Evolutionary conservation across 2,329 filamentous ascomycete genomes (phyloP).

Genomic region (Lachnellula occidentalis): DNA sequence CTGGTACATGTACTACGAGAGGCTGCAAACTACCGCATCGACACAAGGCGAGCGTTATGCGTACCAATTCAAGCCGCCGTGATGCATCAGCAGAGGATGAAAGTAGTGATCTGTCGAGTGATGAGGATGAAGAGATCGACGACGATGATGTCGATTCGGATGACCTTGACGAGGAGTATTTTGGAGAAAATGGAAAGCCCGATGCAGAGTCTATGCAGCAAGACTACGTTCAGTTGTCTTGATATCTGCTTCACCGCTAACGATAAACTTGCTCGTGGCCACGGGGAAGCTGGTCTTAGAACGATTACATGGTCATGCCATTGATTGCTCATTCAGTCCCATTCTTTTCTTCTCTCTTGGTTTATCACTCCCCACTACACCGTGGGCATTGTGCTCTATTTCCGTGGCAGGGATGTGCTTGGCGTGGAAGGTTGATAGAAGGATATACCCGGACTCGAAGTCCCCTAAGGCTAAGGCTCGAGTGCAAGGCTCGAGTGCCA

Average conservation of each 20-base stretch:
- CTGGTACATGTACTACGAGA: constrained; percentile 72
- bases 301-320: neutral
- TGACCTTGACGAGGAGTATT: constrained; percentile 58
- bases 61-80: constrained; percentile 50
- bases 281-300: constrained; percentile 3
- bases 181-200: constrained; percentile 45
- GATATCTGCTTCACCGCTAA: constrained; percentile 3
- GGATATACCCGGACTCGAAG: constrained; percentile 14
- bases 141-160: constrained; percentile 79
- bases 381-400: constrained; percentile 2
- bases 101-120: constrained; percentile 69
- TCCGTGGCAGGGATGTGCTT: constrained; percentile 2
- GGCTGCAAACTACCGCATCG: constrained; percentile 83
- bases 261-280: neutral
- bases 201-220: constrained; percentile 50
- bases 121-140: constrained; percentile 60
- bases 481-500: neutral
- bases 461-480: neutral
- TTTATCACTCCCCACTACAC: neutral
- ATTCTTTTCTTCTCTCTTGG: constrained; percentile 1
- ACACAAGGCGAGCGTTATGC: constrained; percentile 75
- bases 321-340: neutral
- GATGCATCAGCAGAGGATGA: constrained; percentile 43
- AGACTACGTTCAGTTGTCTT: constrained; percentile 51
- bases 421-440: constrained; percentile 5